Evolutionary conservation across 2,329 filamentous ascomycete species (phyloP).

Genomic region (Aspergillus sp.): DNA sequence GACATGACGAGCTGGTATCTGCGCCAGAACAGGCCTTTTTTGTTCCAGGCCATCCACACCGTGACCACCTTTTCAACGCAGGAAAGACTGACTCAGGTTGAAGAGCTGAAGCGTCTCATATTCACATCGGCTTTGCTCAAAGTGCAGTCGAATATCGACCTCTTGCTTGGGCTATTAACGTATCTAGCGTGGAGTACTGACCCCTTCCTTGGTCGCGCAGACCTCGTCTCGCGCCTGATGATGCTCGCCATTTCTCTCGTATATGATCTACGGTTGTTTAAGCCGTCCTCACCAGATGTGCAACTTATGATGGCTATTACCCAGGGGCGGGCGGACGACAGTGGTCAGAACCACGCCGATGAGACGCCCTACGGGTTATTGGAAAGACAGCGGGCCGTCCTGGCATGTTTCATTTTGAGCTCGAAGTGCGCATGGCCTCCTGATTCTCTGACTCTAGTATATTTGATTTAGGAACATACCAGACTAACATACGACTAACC

Average conservation of each 20-base stretch:
- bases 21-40: constrained; percentile 29
- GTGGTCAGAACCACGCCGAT: constrained; percentile 4
- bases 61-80: constrained; percentile 31
- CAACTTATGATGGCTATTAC: constrained; percentile 30
- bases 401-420: constrained; percentile 32
- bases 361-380: constrained; percentile 16
- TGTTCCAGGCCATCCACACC: constrained; percentile 36
- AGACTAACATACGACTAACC: constrained; percentile 8
- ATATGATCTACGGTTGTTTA: constrained; percentile 35
- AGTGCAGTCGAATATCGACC: constrained; percentile 32
- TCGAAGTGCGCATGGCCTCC: constrained; percentile 21
- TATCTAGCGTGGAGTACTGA: constrained; percentile 40
- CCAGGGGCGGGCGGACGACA: constrained; percentile 22
- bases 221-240: constrained; percentile 34
- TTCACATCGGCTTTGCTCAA: constrained; percentile 27
- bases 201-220: constrained; percentile 28
- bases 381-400: constrained; percentile 27
- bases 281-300: constrained; percentile 27
- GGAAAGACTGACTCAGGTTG: constrained; percentile 22
- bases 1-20: constrained; percentile 29
- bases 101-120: constrained; percentile 31
- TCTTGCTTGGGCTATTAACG: constrained; percentile 36
- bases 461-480: not conserved
- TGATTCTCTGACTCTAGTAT: not conserved
- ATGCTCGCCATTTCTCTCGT: constrained; percentile 38